A percentile compares a stretch with the other conserved stretches of the same genome.
These are phyloP conservation scores for Claviceps humidiphila DNA, from an alignment of 2,329 filamentous ascomycete species.

Conservation along the genomic window DNA sequence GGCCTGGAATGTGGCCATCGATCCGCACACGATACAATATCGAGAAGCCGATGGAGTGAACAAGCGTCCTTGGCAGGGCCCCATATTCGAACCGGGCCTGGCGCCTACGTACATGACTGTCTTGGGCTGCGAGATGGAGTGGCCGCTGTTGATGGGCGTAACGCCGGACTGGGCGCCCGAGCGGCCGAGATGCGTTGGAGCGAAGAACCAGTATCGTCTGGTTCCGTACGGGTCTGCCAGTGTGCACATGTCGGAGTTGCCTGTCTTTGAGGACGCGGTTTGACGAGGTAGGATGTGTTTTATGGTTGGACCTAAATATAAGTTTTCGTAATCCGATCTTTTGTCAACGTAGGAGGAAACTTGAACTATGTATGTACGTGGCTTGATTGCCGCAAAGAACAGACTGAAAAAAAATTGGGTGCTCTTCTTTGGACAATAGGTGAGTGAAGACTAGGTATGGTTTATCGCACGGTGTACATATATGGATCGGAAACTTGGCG, in stretches of 20 bases:
- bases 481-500: too few species aligned
- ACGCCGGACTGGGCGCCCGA: conserved; percentile 16
- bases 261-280: conserved; percentile 1
- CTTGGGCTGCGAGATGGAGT: conserved; percentile 24
- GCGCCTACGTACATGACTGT: conserved; percentile 24
- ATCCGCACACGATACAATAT: conserved; percentile 15
- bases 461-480: too few species aligned
- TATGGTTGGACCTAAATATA: neutral
- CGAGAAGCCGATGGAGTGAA: neutral
- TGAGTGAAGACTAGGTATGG: too few species aligned
- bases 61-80: conserved; percentile 8
- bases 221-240: conserved; percentile 33
- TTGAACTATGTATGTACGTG: too few species aligned
- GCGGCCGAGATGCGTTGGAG: conserved; percentile 11
- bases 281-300: neutral
- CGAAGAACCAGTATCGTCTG: conserved; percentile 20
- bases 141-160: conserved; percentile 18
- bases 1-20: conserved; percentile 18
- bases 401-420: too few species aligned
- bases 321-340: too few species aligned
- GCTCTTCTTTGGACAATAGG: too few species aligned
- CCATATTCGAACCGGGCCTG: conserved; percentile 14
- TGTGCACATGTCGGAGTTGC: conserved; percentile 25
- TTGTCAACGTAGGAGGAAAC: too few species aligned
- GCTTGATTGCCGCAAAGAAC: too few species aligned